Evolutionary conservation across 345 rosid species (phyloP).

Genomic region (Viola odorata): DNA sequence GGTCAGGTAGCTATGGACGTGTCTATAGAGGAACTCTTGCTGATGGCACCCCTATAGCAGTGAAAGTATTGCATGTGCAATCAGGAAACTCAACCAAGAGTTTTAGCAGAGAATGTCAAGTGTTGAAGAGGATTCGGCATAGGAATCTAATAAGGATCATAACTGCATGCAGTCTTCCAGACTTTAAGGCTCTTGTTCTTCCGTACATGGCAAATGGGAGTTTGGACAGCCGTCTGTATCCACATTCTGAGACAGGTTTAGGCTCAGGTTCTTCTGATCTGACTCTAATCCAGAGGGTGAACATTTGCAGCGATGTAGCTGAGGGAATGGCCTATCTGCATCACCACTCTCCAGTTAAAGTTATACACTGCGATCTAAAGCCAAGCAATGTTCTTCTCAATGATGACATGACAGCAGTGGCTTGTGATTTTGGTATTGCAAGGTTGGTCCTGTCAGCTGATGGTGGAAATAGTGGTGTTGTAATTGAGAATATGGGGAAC

Average conservation of each 20-base stretch:
- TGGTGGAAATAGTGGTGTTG: conserved; percentile 23
- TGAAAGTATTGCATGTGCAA: conserved; percentile 44
- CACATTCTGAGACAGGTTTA: conserved; percentile 24
- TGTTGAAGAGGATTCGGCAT: conserved; percentile 50
- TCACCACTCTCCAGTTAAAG: conserved; percentile 50
- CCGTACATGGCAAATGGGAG: conserved; percentile 57
- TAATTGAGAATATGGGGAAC: conserved; percentile 40
- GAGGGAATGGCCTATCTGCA: conserved; percentile 66
- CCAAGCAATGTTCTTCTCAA: conserved; percentile 62
- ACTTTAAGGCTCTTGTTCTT: conserved; percentile 56
- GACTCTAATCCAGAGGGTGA: conserved; percentile 44
- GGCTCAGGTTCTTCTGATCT: conserved; percentile 35
- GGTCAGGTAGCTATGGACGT: conserved; percentile 46
- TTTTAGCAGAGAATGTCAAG: conserved; percentile 55
- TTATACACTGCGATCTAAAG: conserved; percentile 56
- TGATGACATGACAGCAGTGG: conserved; percentile 57
- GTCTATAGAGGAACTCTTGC: conserved; percentile 46
- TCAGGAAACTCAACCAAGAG: conserved; percentile 46
- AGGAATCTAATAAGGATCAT: conserved; percentile 49
- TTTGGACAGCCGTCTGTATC: conserved; percentile 43
- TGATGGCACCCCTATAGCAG: conserved; percentile 43
- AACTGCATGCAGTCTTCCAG: conserved; percentile 53
- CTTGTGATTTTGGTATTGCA: conserved; percentile 55
- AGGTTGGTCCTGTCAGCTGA: conserved; percentile 35
- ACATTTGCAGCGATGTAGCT: conserved; percentile 50